Conservation (phyloP, 2,329 filamentous ascomycete genomes). For the Fusarium lateritium region DNA sequence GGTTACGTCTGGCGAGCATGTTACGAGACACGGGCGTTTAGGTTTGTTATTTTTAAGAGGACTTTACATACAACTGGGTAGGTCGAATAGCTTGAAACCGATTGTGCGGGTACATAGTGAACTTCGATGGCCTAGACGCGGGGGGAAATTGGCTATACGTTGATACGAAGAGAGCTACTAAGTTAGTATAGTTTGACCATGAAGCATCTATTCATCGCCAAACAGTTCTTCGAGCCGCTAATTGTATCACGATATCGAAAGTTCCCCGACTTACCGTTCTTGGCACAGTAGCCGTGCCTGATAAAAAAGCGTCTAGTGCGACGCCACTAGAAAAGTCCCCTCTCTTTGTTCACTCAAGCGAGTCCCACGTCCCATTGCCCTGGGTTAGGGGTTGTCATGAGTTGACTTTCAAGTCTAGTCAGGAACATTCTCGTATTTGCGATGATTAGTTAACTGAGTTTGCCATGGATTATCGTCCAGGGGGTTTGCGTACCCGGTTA, state of each 20-base stretch:
- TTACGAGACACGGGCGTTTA: constrained; percentile 19
- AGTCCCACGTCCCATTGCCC: constrained; percentile 6
- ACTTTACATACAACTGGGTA: constrained; percentile 9
- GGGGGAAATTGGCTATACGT: constrained; percentile 26
- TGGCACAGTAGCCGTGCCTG: neutral
- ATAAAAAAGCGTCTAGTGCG: constrained; percentile 19
- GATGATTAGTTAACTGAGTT: constrained; percentile 16
- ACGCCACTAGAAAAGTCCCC: constrained; percentile 14
- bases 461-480: constrained; percentile 26
- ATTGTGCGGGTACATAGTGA: neutral
- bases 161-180: constrained; percentile 23
- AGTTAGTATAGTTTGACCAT: neutral
- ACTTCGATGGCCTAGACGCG: neutral
- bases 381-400: constrained; percentile 13
- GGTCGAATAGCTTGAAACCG: constrained; percentile 1
- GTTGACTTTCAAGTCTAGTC: constrained; percentile 24
- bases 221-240: neutral
- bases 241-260: constrained; percentile 1
- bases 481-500: constrained; percentile 11
- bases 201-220: neutral
- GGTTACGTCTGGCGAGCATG: constrained; percentile 7
- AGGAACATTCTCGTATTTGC: constrained; percentile 39
- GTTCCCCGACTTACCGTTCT: constrained; percentile 3
- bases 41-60: constrained; percentile 9
- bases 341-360: neutral